Percentiles rank a stretch among this genome's conserved stretches.
Conservation (phyloP, 257 asterid species). For the Jacaranda copaia region DNA sequence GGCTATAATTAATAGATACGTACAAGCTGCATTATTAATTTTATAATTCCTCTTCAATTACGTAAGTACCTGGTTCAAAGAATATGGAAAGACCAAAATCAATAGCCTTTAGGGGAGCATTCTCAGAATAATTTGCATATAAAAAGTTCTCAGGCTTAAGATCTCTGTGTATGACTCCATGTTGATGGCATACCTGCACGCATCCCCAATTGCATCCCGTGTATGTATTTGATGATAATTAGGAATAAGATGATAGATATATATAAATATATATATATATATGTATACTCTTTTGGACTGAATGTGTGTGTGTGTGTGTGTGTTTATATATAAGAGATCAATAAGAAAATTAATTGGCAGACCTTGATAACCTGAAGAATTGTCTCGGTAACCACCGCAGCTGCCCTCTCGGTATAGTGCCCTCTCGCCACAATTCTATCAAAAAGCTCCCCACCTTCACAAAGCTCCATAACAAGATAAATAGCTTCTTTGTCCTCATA, state of each 20-base stretch:
- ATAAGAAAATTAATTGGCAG: no score
- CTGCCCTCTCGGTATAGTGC: conserved; percentile 87
- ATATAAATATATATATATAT: no score
- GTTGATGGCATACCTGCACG: conserved; percentile 70
- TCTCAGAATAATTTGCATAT: conserved; percentile 58
- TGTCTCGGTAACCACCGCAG: conserved; percentile 75
- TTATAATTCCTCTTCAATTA: no score
- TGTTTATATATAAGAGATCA: no score
- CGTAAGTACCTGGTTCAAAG: conserved; percentile 64
- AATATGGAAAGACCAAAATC: conserved; percentile 90
- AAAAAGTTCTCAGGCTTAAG: conserved; percentile 88
- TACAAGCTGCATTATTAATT: no score
- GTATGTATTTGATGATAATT: no score
- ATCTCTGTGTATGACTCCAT: conserved; percentile 87
- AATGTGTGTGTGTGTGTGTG: no score
- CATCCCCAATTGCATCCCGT: no score
- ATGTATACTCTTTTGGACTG: no score
- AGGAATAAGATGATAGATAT: no score
- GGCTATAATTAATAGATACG: no score
- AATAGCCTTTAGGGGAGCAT: conserved; percentile 76
- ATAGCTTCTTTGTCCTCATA: conserved; percentile 81
- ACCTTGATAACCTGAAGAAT: conserved; percentile 89
- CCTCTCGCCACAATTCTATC: conserved; percentile 83
- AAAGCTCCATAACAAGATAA: conserved; percentile 88
- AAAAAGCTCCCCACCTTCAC: conserved; percentile 86